A percentile compares a stretch with the other conserved stretches of the same genome.
Conservation (phyloP, 208 protist species). For the Trypanosoma grayi region DNA sequence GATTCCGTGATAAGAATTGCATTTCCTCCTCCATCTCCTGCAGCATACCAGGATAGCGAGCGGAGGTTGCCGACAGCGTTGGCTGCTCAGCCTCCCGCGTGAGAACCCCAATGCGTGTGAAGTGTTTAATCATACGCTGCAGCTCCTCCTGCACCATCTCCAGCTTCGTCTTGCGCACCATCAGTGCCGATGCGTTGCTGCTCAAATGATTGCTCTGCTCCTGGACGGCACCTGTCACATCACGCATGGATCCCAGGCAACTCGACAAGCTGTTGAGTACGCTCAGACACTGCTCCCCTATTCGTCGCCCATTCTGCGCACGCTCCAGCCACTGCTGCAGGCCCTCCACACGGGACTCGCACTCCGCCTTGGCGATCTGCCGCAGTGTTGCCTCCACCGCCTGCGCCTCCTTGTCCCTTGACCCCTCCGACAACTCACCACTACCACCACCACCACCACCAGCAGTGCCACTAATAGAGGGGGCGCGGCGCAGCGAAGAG, state of each 20-base stretch:
- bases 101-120: slow-evolving; percentile 76
- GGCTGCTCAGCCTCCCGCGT: slow-evolving; percentile 58
- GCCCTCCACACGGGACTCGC: slow-evolving; percentile 44
- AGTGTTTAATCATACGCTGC: slow-evolving; percentile 68
- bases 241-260: slow-evolving; percentile 57
- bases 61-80: slow-evolving; percentile 54
- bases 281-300: slow-evolving; percentile 47
- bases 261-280: slow-evolving; percentile 39
- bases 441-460: neutral
- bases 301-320: slow-evolving; percentile 32
- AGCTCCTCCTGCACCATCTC: slow-evolving; percentile 74
- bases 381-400: slow-evolving; percentile 15
- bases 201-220: slow-evolving; percentile 73
- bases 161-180: slow-evolving; percentile 70
- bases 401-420: neutral
- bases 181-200: slow-evolving; percentile 68
- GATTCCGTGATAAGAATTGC: slow-evolving; percentile 63
- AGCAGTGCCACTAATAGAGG: no score
- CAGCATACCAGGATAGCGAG: slow-evolving; percentile 62
- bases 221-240: slow-evolving; percentile 67
- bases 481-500: neutral
- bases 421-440: neutral
- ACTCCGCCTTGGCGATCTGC: slow-evolving; percentile 26
- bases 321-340: slow-evolving; percentile 44
- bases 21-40: slow-evolving; percentile 81